Evolutionary conservation across 371 early-diverging fungal species (phyloP), one percentile per base, ranked within the genome.

Genomic region (Conidiobolus incongruus): DNA sequence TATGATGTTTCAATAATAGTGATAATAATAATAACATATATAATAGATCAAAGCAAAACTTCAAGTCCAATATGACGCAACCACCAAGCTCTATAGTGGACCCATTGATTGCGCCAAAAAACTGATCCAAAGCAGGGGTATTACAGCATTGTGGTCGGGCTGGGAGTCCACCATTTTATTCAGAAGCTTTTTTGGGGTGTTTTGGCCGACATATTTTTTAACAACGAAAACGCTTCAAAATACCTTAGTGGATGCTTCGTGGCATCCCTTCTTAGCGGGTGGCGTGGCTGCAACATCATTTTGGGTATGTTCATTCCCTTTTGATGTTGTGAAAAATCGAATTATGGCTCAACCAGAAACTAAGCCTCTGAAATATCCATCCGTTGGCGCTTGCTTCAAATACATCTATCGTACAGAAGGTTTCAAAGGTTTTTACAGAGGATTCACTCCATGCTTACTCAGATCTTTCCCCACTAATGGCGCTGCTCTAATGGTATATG

Each of bases 331-430:
- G 39, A 91, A 93, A 55, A 91, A 88, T 51, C 66, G 79, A 22
- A 80, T 82, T 52, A 93, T 93, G 94, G 77, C 85, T 0, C 84
- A 81, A 50, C 77, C 82, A 4, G 80, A 82, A 53, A 62, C 70
- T 23, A 63, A 60, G 29, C 75, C 78, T 2, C 61, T 57, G 12
- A 58, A 55, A 24, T 75, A 66, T 50, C 80, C 80, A 6, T 70
- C 58, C 1, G 52, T 72, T 1, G 49, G 52, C 24, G 61, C 68
- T 8, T 65, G 68, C 17, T 62, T 63, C 21, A 50, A 55, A 22
- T 48, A 68, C 49, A 61, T 75, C 13, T 72, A 71, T 45, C 51
- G 58, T 45, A 62, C 60, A 50, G 54, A 40, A 22, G 33, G 36
- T 15, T 26, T 12, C 12, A 19, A 24, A 19, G 44, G 34, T 22